Conservation (phyloP, 73 alveolate species). For the Tetrahymena malaccensis region DNA sequence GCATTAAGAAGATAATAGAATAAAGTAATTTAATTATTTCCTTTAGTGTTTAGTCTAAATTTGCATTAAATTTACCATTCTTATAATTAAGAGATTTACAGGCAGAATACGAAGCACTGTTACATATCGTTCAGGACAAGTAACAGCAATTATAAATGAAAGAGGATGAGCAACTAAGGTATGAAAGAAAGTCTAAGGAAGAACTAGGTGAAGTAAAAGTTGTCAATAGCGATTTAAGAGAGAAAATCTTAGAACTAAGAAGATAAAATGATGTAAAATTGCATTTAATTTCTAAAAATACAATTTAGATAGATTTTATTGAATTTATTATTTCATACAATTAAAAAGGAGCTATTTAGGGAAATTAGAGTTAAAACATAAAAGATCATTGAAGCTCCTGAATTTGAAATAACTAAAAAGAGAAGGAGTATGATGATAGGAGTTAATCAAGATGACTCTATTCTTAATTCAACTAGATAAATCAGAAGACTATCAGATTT, state of each 20-base stretch:
- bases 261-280: not conserved
- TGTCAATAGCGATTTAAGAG: not conserved
- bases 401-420: not conserved
- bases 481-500: not conserved
- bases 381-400: not conserved
- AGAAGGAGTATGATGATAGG: not conserved
- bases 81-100: not conserved
- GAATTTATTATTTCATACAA: not conserved
- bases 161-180: not conserved
- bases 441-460: not conserved
- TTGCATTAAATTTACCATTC: not conserved
- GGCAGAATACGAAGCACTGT: not conserved
- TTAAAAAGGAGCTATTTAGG: not conserved
- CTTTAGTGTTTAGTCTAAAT: not conserved
- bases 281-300: too few relatives aligned
- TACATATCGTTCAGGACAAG: not conserved
- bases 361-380: not conserved
- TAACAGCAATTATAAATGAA: not conserved
- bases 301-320: too few relatives aligned
- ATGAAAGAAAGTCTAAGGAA: not conserved
- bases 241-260: not conserved
- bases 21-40: not conserved
- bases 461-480: not conserved
- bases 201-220: not conserved
- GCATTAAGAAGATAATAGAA: not conserved